Percentiles rank a stretch among this genome's conserved stretches.
These are phyloP conservation scores for Scutellaria minor DNA, from an alignment of 257 asterid genomes.

Conservation along the genomic window DNA sequence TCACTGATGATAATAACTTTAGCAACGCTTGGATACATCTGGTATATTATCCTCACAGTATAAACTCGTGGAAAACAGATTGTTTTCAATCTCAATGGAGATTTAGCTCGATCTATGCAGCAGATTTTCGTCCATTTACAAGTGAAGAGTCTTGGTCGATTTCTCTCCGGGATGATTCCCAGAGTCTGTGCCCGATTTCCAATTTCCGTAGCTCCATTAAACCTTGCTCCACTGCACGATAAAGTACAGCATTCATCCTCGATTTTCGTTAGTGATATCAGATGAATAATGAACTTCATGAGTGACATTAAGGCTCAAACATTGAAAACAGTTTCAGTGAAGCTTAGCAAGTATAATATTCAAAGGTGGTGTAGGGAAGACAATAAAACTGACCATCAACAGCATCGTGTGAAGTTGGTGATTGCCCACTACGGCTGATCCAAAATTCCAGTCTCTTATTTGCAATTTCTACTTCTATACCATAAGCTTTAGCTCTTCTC, in stretches of 20 bases:
- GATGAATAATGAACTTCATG: no score
- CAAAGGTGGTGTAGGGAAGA: slow-evolving; percentile 5
- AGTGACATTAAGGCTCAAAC: no score
- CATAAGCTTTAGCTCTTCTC: slow-evolving; percentile 89
- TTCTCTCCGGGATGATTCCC: slow-evolving; percentile 96
- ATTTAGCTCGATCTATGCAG: slow-evolving; percentile 25
- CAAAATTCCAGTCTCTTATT: slow-evolving; percentile 73
- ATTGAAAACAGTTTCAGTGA: neutral
- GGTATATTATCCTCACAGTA: neutral
- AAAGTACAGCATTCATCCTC: slow-evolving; percentile 1
- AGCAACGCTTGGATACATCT: neutral
- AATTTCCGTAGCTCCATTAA: slow-evolving; percentile 77
- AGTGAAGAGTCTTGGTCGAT: slow-evolving; percentile 59
- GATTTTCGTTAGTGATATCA: no score
- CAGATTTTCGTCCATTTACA: slow-evolving; percentile 44
- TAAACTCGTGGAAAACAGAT: slow-evolving; percentile 14
- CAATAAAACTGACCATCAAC: slow-evolving; percentile 66
- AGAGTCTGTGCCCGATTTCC: slow-evolving; percentile 79
- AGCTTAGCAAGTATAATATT: neutral
- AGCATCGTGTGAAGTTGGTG: slow-evolving; percentile 91
- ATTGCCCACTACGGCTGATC: slow-evolving; percentile 82
- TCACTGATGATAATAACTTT: slow-evolving; percentile 15
- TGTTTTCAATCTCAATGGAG: slow-evolving; percentile 15
- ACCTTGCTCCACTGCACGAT: slow-evolving; percentile 80
- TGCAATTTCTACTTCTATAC: slow-evolving; percentile 82